A percentile compares a stretch with the other conserved stretches of the same genome.
Evolutionary conservation across 1,284 basidiomycete species (phyloP).

Genomic region (Ganoderma leucocontextum): DNA sequence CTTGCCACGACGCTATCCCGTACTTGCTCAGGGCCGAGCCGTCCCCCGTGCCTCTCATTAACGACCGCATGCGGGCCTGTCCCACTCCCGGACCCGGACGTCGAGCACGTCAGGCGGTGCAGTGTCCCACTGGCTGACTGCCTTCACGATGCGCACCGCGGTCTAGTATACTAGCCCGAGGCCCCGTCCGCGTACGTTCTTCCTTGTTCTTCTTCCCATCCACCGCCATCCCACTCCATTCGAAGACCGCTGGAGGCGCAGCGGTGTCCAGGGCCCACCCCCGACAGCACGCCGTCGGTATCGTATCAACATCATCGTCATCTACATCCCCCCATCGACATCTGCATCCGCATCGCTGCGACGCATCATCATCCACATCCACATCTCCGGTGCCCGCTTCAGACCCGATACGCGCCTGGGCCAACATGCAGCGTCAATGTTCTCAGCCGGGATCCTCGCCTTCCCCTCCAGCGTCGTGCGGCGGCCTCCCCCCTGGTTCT

Average conservation of each 20-base stretch:
- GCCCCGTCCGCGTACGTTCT: neutral
- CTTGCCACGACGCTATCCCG: no score
- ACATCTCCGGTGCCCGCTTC: neutral
- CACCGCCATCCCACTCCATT: neutral
- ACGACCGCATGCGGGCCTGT: neutral
- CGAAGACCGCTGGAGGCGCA: neutral
- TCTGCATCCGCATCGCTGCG: neutral
- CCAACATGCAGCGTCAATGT: neutral
- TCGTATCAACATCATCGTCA: no score
- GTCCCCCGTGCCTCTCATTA: neutral
- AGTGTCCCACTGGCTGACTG: neutral
- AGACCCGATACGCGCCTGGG: neutral
- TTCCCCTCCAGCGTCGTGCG: neutral
- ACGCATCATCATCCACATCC: neutral
- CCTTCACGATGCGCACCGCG: neutral
- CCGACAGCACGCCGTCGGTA: no score
- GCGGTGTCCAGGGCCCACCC: no score
- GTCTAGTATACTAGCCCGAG: no score
- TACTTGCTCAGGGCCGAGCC: no score
- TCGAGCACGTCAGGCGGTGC: neutral
- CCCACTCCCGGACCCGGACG: neutral
- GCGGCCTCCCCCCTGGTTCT: neutral
- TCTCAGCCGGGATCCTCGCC: no score
- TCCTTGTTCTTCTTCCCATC: neutral
- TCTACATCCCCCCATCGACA: neutral